These are phyloP conservation scores for Dipodascopsis tothii DNA, from an alignment of 805 yeast genomes.

Conservation along the genomic window DNA sequence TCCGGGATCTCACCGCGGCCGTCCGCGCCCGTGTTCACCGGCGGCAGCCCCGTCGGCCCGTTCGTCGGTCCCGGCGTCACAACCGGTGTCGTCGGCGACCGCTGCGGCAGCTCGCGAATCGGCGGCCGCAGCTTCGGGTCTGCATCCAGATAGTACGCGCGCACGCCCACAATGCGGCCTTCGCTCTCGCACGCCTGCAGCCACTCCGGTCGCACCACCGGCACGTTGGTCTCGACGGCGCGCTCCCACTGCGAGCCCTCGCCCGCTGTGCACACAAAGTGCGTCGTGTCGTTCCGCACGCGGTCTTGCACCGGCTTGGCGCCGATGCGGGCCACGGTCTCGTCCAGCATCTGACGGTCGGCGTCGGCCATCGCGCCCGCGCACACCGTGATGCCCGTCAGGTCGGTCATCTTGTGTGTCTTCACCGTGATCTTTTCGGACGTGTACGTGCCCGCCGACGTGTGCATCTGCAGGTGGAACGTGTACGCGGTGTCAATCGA, in stretches of 20 bases:
- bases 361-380: conserved; percentile 60
- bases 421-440: conserved; percentile 62
- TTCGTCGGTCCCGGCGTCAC: neutral
- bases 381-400: conserved; percentile 86
- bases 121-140: conserved; percentile 30
- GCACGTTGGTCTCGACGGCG: conserved; percentile 81
- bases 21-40: neutral
- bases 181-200: conserved; percentile 85
- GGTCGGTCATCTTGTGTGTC: conserved; percentile 94
- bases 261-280: conserved; percentile 70
- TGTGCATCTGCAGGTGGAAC: conserved; percentile 72
- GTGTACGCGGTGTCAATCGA: conserved; percentile 76
- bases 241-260: conserved; percentile 66
- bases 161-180: conserved; percentile 83
- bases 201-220: conserved; percentile 95
- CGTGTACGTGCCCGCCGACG: conserved; percentile 79
- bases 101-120: neutral
- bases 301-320: conserved; percentile 68
- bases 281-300: conserved; percentile 88
- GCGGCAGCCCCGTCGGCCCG: neutral
- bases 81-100: neutral
- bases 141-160: conserved; percentile 49
- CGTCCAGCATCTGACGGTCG: conserved; percentile 49
- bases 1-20: neutral
- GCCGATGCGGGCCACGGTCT: conserved; percentile 61